Evolutionary conservation across 257 asterid genomes (phyloP).

Genomic region (Nicotiana obtusifolia): DNA sequence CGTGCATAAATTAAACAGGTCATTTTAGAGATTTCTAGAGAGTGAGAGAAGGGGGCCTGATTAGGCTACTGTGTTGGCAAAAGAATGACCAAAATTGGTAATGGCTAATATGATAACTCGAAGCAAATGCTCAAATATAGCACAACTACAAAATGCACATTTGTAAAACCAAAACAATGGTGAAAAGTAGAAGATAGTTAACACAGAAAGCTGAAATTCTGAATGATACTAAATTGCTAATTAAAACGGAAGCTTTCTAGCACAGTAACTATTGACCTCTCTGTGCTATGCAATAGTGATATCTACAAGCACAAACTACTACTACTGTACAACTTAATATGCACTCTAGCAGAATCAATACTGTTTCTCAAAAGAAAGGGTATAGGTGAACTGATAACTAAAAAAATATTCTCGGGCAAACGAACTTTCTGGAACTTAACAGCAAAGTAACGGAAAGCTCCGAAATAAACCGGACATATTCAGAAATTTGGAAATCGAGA

Average conservation of each 20-base stretch:
- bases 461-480: neutral
- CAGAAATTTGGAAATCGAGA: neutral
- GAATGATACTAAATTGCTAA: neutral
- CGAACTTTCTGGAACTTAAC: slow-evolving; percentile 21
- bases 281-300: slow-evolving; percentile 1
- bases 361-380: slow-evolving; percentile 16
- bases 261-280: neutral
- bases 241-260: neutral
- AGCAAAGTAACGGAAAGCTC: neutral
- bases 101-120: neutral
- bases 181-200: neutral
- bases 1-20: neutral
- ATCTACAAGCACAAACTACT: slow-evolving; percentile 1
- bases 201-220: neutral
- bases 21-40: neutral
- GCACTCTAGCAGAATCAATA: slow-evolving; percentile 15
- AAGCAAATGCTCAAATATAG: neutral
- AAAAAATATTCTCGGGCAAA: neutral
- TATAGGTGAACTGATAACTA: neutral
- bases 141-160: neutral
- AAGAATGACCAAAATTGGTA: neutral
- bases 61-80: neutral
- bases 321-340: neutral
- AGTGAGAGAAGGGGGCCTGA: neutral
- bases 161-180: neutral